Percentiles rank a stretch among this genome's conserved stretches.
Evolutionary conservation across 163 green algal genomes (phyloP).

Genomic region (Scenedesmus sp.): DNA sequence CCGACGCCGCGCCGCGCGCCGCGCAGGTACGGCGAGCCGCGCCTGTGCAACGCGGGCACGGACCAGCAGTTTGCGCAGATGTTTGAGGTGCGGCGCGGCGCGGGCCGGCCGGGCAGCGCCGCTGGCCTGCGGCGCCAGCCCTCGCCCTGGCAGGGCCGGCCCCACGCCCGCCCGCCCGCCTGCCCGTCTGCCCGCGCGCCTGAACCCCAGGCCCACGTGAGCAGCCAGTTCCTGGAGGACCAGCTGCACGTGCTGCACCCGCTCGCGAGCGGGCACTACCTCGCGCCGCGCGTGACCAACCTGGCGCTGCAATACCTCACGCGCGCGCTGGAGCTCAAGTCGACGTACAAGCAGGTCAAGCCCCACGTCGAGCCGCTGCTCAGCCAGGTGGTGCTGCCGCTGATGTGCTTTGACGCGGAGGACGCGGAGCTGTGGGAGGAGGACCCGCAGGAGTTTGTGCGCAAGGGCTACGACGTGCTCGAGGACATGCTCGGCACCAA

Average conservation of each 20-base stretch:
- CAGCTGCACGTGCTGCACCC: constrained; percentile 74
- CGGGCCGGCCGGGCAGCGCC: neutral
- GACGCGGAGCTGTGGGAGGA: constrained; percentile 93
- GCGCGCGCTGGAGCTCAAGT: constrained; percentile 54
- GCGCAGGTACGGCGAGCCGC: constrained; percentile 83
- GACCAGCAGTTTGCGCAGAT: constrained; percentile 74
- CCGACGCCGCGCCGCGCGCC: neutral
- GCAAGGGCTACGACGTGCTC: constrained; percentile 97
- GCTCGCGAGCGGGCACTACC: constrained; percentile 62
- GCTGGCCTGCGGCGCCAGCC: too few relatives aligned
- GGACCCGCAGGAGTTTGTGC: constrained; percentile 97
- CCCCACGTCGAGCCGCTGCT: constrained; percentile 62
- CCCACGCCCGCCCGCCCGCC: too few relatives aligned
- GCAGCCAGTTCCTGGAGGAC: constrained; percentile 81
- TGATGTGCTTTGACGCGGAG: constrained; percentile 91
- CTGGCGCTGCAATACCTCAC: constrained; percentile 61
- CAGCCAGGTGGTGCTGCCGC: constrained; percentile 81
- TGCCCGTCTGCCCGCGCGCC: too few relatives aligned
- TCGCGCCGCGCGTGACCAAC: constrained; percentile 73
- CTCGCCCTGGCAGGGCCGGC: neutral
- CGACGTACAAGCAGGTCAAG: constrained; percentile 66
- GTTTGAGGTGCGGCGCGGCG: constrained; percentile 58
- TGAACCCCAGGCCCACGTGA: constrained; percentile 72
- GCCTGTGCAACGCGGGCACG: constrained; percentile 56
- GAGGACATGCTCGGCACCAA: constrained; percentile 95